Percentiles rank a stretch among this genome's conserved stretches.
These are phyloP conservation scores for Dactylella cylindrospora DNA, from an alignment of 2,329 filamentous ascomycete species.

Conservation along the genomic window DNA sequence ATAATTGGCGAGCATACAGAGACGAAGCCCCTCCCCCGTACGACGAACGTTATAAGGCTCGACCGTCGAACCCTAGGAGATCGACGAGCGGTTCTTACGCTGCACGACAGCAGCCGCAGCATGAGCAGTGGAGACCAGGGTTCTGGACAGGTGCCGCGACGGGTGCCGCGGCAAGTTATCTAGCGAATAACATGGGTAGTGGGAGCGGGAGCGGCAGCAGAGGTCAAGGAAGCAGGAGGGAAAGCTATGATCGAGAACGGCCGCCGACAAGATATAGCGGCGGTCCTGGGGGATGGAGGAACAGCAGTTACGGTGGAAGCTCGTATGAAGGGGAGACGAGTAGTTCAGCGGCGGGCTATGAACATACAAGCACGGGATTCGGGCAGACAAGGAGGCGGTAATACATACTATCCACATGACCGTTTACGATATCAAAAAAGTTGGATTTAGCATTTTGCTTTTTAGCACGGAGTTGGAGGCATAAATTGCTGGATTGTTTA, in stretches of 20 bases:
- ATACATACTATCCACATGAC: background rate
- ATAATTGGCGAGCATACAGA: conserved; percentile 34
- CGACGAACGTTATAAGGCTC: conserved; percentile 24
- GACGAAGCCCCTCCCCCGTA: conserved; percentile 40
- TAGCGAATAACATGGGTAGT: conserved; percentile 21
- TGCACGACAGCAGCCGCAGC: conserved; percentile 10
- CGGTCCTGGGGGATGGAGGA: conserved; percentile 26
- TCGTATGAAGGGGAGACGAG: conserved; percentile 24
- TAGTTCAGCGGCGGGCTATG: conserved; percentile 18
- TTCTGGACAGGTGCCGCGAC: conserved; percentile 42
- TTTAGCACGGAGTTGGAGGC: conserved; percentile 40
- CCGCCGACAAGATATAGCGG: conserved; percentile 10
- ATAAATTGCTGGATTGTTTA: conserved; percentile 23
- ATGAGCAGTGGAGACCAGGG: conserved; percentile 33
- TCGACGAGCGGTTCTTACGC: conserved; percentile 9
- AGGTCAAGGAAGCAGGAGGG: conserved; percentile 3
- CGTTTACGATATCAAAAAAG: conserved; percentile 9
- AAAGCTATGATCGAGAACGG: conserved; percentile 3
- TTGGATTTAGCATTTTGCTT: conserved; percentile 10
- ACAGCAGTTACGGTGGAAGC: conserved; percentile 34
- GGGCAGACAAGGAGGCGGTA: conserved; percentile 34
- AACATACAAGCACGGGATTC: conserved; percentile 39
- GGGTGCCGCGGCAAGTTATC: conserved; percentile 22
- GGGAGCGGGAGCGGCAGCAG: background rate
- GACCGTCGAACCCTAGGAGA: conserved; percentile 17